These are phyloP conservation scores for Cutaneotrichosporon mucoides DNA, from an alignment of 1,284 basidiomycete genomes.

Conservation along the genomic window DNA sequence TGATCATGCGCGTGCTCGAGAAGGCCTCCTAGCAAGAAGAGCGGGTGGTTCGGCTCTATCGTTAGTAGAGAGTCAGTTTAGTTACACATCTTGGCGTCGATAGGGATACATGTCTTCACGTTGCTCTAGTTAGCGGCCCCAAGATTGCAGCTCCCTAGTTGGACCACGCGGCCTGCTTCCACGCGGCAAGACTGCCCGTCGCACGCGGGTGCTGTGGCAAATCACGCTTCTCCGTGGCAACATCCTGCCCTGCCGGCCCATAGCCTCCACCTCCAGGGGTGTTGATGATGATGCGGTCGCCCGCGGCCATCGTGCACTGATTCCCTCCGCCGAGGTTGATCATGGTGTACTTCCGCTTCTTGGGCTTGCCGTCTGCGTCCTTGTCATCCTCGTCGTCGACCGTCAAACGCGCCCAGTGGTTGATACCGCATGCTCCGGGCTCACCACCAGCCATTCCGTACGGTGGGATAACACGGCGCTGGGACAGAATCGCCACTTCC, in stretches of 20 bases:
- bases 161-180: constrained; percentile 3
- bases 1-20: constrained; percentile 13
- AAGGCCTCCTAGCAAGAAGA: background rate
- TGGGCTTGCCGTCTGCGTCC: constrained; percentile 4
- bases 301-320: constrained; percentile 78
- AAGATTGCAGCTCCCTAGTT: background rate
- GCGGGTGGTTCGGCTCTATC: too few species aligned
- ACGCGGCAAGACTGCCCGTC: background rate
- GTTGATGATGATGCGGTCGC: constrained; percentile 73
- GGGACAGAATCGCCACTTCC: constrained; percentile 67
- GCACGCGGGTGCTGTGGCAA: background rate
- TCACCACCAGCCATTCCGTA: constrained; percentile 34
- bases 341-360: constrained; percentile 50
- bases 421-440: constrained; percentile 25
- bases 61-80: too few species aligned
- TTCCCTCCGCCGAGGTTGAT: constrained; percentile 91
- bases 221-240: background rate
- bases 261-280: constrained; percentile 90
- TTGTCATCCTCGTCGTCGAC: constrained; percentile 1
- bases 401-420: constrained; percentile 23
- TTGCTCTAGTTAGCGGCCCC: too few species aligned
- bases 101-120: too few species aligned
- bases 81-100: too few species aligned
- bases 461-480: constrained; percentile 30
- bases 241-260: constrained; percentile 10